Percentiles rank a stretch among this genome's conserved stretches.
These are phyloP conservation scores for Prototheca cutis DNA, from an alignment of 163 green algal species.

Conservation along the genomic window DNA sequence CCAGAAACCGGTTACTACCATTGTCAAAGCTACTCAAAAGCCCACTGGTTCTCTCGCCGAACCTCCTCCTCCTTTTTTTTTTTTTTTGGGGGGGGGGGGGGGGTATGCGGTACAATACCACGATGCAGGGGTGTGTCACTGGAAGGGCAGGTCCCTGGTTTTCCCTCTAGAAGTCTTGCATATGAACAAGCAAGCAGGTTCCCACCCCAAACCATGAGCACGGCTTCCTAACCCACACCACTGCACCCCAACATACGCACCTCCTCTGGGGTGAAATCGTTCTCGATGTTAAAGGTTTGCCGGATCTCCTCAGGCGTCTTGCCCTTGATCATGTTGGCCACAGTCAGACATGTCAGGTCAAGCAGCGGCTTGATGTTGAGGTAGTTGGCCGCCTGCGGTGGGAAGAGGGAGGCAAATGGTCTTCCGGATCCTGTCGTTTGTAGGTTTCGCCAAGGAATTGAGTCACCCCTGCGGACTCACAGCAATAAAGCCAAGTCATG, in stretches of 20 bases:
- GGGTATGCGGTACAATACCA: too few relatives aligned
- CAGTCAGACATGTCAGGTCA: conserved; percentile 94
- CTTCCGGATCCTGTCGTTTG: too few relatives aligned
- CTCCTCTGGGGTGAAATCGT: conserved; percentile 99
- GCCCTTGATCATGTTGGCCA: conserved; percentile 98
- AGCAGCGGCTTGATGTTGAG: conserved; percentile 99
- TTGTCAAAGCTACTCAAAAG: conserved; percentile 70
- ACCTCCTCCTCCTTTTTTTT: conserved; percentile 91
- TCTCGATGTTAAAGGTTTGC: conserved; percentile 97
- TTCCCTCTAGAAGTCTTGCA: too few relatives aligned
- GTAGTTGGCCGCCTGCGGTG: conserved; percentile 91
- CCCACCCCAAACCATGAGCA: too few relatives aligned
- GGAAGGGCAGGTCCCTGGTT: too few relatives aligned
- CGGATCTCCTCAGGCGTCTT: conserved; percentile 99
- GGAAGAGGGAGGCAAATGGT: too few relatives aligned
- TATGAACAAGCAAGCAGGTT: too few relatives aligned
- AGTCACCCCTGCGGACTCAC: background rate
- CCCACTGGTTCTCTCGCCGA: conserved; percentile 95
- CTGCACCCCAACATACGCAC: conserved; percentile 14
- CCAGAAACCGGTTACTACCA: background rate
- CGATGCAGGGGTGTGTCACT: too few relatives aligned
- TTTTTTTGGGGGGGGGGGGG: too few relatives aligned
- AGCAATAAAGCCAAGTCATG: background rate
- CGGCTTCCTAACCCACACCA: background rate
- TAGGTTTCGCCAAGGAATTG: too few relatives aligned